Evolutionary conservation across 163 green algal species (phyloP).

Genomic region (Scenedesmus sp.): DNA sequence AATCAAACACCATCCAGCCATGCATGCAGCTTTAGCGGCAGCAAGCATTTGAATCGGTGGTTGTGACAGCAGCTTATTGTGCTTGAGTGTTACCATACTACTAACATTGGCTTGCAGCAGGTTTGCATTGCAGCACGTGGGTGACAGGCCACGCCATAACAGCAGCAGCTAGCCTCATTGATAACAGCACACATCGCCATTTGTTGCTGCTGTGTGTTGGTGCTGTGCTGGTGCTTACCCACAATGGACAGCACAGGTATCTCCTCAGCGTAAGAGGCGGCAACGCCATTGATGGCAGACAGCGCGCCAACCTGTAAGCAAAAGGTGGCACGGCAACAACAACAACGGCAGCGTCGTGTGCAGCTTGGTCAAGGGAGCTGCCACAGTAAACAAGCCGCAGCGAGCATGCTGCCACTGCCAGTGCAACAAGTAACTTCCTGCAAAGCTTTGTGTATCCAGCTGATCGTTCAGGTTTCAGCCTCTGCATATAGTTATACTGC

Average conservation of each 20-base stretch:
- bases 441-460: not conserved
- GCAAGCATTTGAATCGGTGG: too few species aligned
- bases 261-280: slow-evolving; percentile 71
- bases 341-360: too few species aligned
- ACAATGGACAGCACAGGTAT: slow-evolving; percentile 68
- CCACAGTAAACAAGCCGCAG: not conserved
- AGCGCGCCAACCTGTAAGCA: slow-evolving; percentile 68
- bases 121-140: too few species aligned
- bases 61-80: too few species aligned
- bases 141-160: too few species aligned
- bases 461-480: too few species aligned
- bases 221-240: slow-evolving; percentile 2
- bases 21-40: not conserved
- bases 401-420: not conserved
- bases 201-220: too few species aligned
- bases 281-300: slow-evolving; percentile 74
- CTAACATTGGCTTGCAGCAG: too few species aligned
- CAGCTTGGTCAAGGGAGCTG: not conserved
- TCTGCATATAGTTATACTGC: not conserved
- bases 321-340: not conserved
- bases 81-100: too few species aligned
- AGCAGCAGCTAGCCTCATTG: too few species aligned
- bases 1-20: not conserved
- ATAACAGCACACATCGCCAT: too few species aligned
- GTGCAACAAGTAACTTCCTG: not conserved